Evolutionary conservation across 2,329 filamentous ascomycete genomes (phyloP).

Genomic region (Stachybotrys elegans): DNA sequence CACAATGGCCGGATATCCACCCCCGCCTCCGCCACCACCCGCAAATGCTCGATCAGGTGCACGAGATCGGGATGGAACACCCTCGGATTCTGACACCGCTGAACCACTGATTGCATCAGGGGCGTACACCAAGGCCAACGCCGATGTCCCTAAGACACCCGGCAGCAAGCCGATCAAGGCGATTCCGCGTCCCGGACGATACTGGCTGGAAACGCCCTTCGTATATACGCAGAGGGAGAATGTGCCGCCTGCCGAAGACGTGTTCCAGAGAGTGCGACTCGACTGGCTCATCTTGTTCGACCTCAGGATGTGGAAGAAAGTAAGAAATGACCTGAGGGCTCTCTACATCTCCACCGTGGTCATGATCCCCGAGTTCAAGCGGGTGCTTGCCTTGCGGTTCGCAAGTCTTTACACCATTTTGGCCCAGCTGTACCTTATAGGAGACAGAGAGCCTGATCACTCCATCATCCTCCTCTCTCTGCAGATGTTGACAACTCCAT

Average conservation of each 20-base stretch:
- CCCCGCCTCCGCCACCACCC: conserved; percentile 59
- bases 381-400: conserved; percentile 86
- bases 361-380: conserved; percentile 92
- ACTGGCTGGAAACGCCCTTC: conserved; percentile 81
- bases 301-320: conserved; percentile 92
- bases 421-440: conserved; percentile 91
- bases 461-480: conserved; percentile 97
- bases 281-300: conserved; percentile 96
- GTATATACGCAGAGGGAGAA: conserved; percentile 59
- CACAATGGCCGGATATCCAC: conserved; percentile 68
- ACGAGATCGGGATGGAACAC: conserved; percentile 58
- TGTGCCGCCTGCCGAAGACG: conserved; percentile 72
- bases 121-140: conserved; percentile 58
- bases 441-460: conserved; percentile 93
- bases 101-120: conserved; percentile 60
- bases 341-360: conserved; percentile 97
- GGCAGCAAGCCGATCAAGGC: conserved; percentile 41
- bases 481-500: conserved; percentile 94
- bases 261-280: conserved; percentile 82
- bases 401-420: conserved; percentile 90
- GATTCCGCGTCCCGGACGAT: conserved; percentile 63
- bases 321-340: conserved; percentile 82
- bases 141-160: conserved; percentile 80
- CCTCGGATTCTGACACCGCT: conserved; percentile 65
- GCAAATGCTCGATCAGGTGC: conserved; percentile 37